These are phyloP conservation scores for Penicillium tannophilum DNA, from an alignment of 495 filamentous ascomycete species.

Conservation along the genomic window DNA sequence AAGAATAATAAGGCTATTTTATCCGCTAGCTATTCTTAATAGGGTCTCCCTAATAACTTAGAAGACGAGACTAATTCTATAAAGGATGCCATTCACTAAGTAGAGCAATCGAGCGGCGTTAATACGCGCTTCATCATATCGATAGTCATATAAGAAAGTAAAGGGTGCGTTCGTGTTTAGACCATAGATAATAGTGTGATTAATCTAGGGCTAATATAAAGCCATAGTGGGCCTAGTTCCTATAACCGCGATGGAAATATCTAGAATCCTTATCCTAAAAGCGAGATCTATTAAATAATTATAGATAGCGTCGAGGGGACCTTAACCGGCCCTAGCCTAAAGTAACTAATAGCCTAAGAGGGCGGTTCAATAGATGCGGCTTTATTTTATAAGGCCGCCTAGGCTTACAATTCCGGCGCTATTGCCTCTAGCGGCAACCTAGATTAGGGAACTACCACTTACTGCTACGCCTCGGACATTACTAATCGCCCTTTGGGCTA, in stretches of 20 bases:
- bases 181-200: conserved; percentile 45
- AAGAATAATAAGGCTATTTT: conserved; percentile 45
- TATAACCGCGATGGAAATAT: conserved; percentile 42
- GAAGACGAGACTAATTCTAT: conserved; percentile 43
- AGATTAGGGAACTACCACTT: conserved; percentile 51
- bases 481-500: conserved; percentile 59
- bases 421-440: conserved; percentile 49
- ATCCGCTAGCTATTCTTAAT: conserved; percentile 44
- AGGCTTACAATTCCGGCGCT: conserved; percentile 61
- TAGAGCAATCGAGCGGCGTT: conserved; percentile 38
- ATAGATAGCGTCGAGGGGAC: conserved; percentile 47
- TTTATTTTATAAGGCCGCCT: conserved; percentile 52
- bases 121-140: conserved; percentile 61
- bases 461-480: conserved; percentile 59
- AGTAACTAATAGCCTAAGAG: conserved; percentile 31
- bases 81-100: conserved; percentile 39
- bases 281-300: conserved; percentile 51
- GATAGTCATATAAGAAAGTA: conserved; percentile 60
- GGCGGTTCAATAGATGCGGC: conserved; percentile 34
- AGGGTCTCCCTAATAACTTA: conserved; percentile 37
- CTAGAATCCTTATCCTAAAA: conserved; percentile 47
- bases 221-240: conserved; percentile 46
- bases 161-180: conserved; percentile 56
- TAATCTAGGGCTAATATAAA: conserved; percentile 60
- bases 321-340: conserved; percentile 44